These are phyloP conservation scores for Populus nigra DNA, from an alignment of 345 rosid genomes.

Conservation along the genomic window DNA sequence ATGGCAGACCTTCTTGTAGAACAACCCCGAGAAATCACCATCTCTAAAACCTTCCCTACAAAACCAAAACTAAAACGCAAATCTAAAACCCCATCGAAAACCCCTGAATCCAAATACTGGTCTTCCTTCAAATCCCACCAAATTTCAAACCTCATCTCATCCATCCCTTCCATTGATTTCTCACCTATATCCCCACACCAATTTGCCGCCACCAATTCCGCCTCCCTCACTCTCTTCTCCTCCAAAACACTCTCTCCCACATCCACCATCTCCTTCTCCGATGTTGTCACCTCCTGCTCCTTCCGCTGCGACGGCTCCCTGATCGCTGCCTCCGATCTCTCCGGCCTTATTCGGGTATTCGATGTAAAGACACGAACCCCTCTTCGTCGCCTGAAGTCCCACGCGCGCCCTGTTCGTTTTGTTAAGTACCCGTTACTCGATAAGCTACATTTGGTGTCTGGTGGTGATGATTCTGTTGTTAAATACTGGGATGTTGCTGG, in stretches of 20 bases:
- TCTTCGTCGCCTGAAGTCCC: slow-evolving; percentile 82
- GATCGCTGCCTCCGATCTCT: slow-evolving; percentile 78
- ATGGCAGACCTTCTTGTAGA: background rate
- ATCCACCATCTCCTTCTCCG: slow-evolving; percentile 59
- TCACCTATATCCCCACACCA: slow-evolving; percentile 53
- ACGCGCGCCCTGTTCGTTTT: slow-evolving; percentile 69
- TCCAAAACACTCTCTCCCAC: slow-evolving; percentile 42
- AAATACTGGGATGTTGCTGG: slow-evolving; percentile 95
- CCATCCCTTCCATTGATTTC: slow-evolving; percentile 61
- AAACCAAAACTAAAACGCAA: slow-evolving; percentile 70
- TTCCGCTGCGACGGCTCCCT: slow-evolving; percentile 88
- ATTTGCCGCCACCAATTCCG: slow-evolving; percentile 75
- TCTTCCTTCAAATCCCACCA: slow-evolving; percentile 74
- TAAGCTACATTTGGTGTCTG: slow-evolving; percentile 84
- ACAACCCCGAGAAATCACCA: background rate
- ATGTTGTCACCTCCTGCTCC: slow-evolving; percentile 71
- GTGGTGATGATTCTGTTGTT: slow-evolving; percentile 86
- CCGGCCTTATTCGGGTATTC: slow-evolving; percentile 73
- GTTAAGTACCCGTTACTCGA: slow-evolving; percentile 73
- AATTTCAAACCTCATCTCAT: slow-evolving; percentile 49
- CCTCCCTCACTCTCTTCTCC: slow-evolving; percentile 62
- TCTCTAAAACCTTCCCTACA: slow-evolving; percentile 51
- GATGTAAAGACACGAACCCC: slow-evolving; percentile 65
- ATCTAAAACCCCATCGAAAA: slow-evolving; percentile 49
- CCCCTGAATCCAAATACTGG: slow-evolving; percentile 83